Conservation (phyloP, 2,329 filamentous ascomycete species). For the Triangularia verruculosa region DNA sequence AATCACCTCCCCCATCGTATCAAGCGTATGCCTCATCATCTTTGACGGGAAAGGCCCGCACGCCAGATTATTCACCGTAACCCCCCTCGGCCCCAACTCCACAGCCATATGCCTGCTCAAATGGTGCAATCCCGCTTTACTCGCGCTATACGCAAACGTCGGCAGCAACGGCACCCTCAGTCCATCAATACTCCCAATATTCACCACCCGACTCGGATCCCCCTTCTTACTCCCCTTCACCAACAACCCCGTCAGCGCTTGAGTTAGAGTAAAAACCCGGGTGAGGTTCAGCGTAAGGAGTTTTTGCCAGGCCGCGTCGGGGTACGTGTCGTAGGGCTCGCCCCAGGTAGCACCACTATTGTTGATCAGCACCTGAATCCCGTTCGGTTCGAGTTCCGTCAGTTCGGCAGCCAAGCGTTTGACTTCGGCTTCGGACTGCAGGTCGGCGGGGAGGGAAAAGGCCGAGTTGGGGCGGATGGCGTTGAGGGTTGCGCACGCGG, state of each 20-base stretch:
- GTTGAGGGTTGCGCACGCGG: slow-evolving; percentile 56
- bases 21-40: slow-evolving; percentile 64
- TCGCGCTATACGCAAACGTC: slow-evolving; percentile 59
- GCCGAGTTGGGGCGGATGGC: slow-evolving; percentile 50
- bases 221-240: slow-evolving; percentile 39
- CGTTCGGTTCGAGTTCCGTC: slow-evolving; percentile 36
- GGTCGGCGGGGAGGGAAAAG: slow-evolving; percentile 59
- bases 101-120: slow-evolving; percentile 57
- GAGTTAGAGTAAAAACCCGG: slow-evolving; percentile 65
- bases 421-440: slow-evolving; percentile 30
- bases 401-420: not conserved
- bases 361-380: slow-evolving; percentile 62
- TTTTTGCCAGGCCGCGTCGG: slow-evolving; percentile 55
- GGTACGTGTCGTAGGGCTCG: slow-evolving; percentile 56
- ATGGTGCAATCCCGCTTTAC: slow-evolving; percentile 65
- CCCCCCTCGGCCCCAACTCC: slow-evolving; percentile 56
- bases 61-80: slow-evolving; percentile 67
- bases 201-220: slow-evolving; percentile 57
- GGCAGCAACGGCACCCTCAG: slow-evolving; percentile 56
- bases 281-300: slow-evolving; percentile 65
- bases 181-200: slow-evolving; percentile 64
- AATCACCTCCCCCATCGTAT: slow-evolving; percentile 53
- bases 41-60: slow-evolving; percentile 69
- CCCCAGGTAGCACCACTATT: slow-evolving; percentile 66
- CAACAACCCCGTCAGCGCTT: slow-evolving; percentile 57